Evolutionary conservation across 495 filamentous ascomycete species (phyloP), one percentile per base, ranked within the genome.

Genomic region (Extremus antarcticus): DNA sequence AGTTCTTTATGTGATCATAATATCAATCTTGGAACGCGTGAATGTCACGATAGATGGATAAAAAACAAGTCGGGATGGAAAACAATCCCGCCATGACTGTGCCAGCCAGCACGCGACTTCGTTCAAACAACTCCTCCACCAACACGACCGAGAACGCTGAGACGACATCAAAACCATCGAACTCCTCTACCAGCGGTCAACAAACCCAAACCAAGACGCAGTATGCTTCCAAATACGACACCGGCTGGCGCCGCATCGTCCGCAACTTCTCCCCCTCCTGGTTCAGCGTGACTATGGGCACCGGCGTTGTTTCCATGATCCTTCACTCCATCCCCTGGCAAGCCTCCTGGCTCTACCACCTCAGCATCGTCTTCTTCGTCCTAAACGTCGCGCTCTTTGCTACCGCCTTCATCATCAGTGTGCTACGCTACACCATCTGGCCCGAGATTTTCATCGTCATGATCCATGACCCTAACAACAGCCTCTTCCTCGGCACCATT

Each of bases 401-500:
- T 3, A 10, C 68, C 8, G 73, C 73, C 0, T 64, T 69, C 3
- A 48, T 71, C 21, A 70, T 80, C 54, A 77, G 74, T 38, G 29
- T 78, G 2, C 60, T 82, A 0, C 75, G 81, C 2, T 85, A 84
- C 56, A 66, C 67, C 0, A 58, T 84, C 1, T 85, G 82, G 57
- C 81, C 79, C 0, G 74, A 78, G 55, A 77, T 84, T 21, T 84
- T 79, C 71, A 51, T 17, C 0, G 74, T 68, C 16, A 82, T 84
- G 78, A 73, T 84, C 48, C 62, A 62, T 0, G 78, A 84, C 57
- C 73, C 77, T 0, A 72, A 71, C 0, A 81, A 84, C 57, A 78
- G 75, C 1, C 73, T 85, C 24, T 84, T 84, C 60, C 66, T 84
- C 0, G 80, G 79, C 1, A 79, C 78, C 0, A 73, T 84, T 24